Conservation (phyloP, 208 protist genomes). For the Wallacemonas sp. region DNA sequence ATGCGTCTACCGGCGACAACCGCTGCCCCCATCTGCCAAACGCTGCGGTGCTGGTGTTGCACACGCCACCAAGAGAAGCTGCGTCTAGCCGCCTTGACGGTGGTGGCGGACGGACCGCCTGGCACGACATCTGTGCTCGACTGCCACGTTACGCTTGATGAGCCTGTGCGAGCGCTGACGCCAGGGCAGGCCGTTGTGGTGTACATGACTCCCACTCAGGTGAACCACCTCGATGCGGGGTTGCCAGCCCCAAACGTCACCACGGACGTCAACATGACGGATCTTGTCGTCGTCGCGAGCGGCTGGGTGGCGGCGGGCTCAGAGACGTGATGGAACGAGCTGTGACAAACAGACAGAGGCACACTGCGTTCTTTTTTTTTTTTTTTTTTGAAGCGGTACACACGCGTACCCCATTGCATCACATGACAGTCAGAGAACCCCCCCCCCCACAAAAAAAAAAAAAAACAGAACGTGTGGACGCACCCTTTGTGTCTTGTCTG, state of each 20-base stretch:
- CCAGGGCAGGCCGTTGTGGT: slow-evolving; percentile 62
- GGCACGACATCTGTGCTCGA: not conserved
- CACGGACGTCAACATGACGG: not conserved
- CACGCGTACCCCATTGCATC: no score
- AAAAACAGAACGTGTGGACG: not conserved
- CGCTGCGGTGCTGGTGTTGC: slow-evolving; percentile 43
- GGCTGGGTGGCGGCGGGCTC: slow-evolving; percentile 37
- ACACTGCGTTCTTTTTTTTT: not conserved
- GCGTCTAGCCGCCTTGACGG: slow-evolving; percentile 28
- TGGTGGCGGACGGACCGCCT: slow-evolving; percentile 2
- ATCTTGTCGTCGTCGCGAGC: slow-evolving; percentile 32
- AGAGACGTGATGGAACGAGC: not conserved
- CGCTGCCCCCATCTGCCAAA: slow-evolving; percentile 11
- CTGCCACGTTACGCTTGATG: slow-evolving; percentile 30
- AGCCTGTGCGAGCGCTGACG: slow-evolving; percentile 53
- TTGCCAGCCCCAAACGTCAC: not conserved
- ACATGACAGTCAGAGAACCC: no score
- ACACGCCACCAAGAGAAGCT: slow-evolving; percentile 58
- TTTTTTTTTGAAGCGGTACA: no score
- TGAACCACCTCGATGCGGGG: not conserved
- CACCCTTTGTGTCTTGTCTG: no score
- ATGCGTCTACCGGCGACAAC: slow-evolving; percentile 7
- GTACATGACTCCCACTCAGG: slow-evolving; percentile 26
- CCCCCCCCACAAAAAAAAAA: no score
- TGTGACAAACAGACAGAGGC: not conserved